Evolutionary conservation across 163 green algal species (phyloP).

Genomic region (Prototheca stagnorum): DNA sequence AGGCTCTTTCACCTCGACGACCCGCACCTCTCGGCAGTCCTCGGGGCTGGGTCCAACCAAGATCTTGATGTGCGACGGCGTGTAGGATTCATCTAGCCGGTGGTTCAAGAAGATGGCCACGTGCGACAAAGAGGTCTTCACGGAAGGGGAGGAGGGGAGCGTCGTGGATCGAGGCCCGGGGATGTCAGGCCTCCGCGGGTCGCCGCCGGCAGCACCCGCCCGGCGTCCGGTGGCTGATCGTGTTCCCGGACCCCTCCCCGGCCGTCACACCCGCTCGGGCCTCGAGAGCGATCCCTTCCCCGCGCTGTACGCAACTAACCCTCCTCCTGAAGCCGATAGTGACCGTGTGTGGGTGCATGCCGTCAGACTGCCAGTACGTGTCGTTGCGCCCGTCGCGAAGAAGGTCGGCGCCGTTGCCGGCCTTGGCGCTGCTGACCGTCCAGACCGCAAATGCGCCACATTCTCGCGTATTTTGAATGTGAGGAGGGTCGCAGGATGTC

Average conservation of each 20-base stretch:
- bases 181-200: too few species aligned
- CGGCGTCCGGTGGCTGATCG: too few species aligned
- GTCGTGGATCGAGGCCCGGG: neutral
- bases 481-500: neutral
- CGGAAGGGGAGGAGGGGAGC: neutral
- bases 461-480: slow-evolving; percentile 21
- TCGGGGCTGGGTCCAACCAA: slow-evolving; percentile 58
- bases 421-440: slow-evolving; percentile 85
- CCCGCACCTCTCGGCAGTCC: slow-evolving; percentile 57
- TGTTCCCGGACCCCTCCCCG: too few species aligned
- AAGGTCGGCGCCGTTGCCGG: slow-evolving; percentile 83
- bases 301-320: slow-evolving; percentile 23
- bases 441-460: slow-evolving; percentile 70
- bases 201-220: too few species aligned
- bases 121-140: slow-evolving; percentile 24
- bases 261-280: neutral
- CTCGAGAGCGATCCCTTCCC: neutral
- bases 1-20: slow-evolving; percentile 68
- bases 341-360: slow-evolving; percentile 78
- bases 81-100: slow-evolving; percentile 94
- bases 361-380: slow-evolving; percentile 97
- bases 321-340: slow-evolving; percentile 86
- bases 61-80: slow-evolving; percentile 68
- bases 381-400: slow-evolving; percentile 71
- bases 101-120: slow-evolving; percentile 76